Percentiles rank a stretch among this genome's conserved stretches.
These are phyloP conservation scores for Fusarium buharicum DNA, from an alignment of 2,329 filamentous ascomycete species.

Conservation along the genomic window DNA sequence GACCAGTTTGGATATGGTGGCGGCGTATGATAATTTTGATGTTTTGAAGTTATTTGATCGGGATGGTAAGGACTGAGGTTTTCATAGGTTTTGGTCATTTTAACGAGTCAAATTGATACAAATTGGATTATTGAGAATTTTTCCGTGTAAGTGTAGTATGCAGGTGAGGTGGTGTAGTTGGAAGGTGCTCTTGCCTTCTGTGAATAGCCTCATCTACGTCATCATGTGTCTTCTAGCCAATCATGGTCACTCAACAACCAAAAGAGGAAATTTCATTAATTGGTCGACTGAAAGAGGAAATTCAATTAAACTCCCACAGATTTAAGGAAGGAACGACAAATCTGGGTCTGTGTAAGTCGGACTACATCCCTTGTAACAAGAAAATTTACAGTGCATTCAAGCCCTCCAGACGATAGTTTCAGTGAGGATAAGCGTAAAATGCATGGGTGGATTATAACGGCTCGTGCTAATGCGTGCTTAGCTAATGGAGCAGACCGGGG, in stretches of 20 bases:
- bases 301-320: background rate
- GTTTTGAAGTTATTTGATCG: conserved; percentile 27
- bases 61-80: background rate
- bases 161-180: background rate
- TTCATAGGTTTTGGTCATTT: background rate
- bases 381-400: background rate
- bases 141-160: background rate
- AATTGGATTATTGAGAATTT: background rate
- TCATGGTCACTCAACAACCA: background rate
- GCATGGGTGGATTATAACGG: too few species aligned
- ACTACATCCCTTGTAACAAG: background rate
- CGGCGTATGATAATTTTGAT: conserved; percentile 2
- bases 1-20: conserved; percentile 22
- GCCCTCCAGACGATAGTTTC: too few species aligned
- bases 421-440: too few species aligned
- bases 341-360: background rate
- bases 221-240: background rate
- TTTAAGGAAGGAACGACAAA: background rate
- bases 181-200: background rate
- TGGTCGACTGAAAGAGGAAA: background rate
- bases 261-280: background rate
- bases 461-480: background rate
- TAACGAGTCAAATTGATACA: background rate
- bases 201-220: background rate
- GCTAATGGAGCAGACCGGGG: conserved; percentile 1